Evolutionary conservation across 2,329 filamentous ascomycete species (phyloP).

Genomic region (Cyclaneusma minus): DNA sequence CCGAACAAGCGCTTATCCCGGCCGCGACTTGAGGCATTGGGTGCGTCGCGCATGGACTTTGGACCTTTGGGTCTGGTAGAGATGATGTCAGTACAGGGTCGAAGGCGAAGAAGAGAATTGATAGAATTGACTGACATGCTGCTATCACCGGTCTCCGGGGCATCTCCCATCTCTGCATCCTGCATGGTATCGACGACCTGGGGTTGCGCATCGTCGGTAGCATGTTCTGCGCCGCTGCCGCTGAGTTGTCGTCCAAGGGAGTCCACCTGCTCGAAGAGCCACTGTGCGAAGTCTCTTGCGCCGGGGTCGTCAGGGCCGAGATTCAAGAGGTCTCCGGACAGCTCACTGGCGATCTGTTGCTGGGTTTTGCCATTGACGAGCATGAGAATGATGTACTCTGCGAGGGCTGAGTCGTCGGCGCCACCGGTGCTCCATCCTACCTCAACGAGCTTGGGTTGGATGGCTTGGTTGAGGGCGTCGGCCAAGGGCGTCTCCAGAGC

Average conservation of each 20-base stretch:
- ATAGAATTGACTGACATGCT: slow-evolving; percentile 37
- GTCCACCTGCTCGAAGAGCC: slow-evolving; percentile 85
- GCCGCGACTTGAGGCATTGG: slow-evolving; percentile 28
- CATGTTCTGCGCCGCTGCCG: slow-evolving; percentile 22
- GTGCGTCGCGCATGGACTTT: slow-evolving; percentile 76
- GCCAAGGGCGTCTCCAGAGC: slow-evolving; percentile 68
- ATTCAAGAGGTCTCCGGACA: slow-evolving; percentile 74
- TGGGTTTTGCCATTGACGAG: slow-evolving; percentile 89
- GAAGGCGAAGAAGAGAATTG: slow-evolving; percentile 3
- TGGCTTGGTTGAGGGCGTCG: slow-evolving; percentile 63
- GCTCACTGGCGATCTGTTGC: slow-evolving; percentile 74
- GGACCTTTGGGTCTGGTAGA: slow-evolving; percentile 70
- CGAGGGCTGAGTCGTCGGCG: slow-evolving; percentile 63
- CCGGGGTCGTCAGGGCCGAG: slow-evolving; percentile 70
- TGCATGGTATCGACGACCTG: slow-evolving; percentile 47
- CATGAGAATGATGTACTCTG: slow-evolving; percentile 97
- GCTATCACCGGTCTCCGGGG: slow-evolving; percentile 24
- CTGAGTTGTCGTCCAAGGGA: slow-evolving; percentile 47
- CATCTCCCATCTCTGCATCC: slow-evolving; percentile 61
- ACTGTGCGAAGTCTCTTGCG: slow-evolving; percentile 70
- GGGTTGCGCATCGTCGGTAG: slow-evolving; percentile 8
- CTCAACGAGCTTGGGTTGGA: slow-evolving; percentile 84
- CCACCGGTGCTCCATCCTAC: slow-evolving; percentile 80
- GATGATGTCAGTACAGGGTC: slow-evolving; percentile 24
- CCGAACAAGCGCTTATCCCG: slow-evolving; percentile 74